Evolutionary conservation across 371 early-diverging fungal species (phyloP), one percentile per base, ranked within the genome.

Genomic region (Conidiobolus incongruus): DNA sequence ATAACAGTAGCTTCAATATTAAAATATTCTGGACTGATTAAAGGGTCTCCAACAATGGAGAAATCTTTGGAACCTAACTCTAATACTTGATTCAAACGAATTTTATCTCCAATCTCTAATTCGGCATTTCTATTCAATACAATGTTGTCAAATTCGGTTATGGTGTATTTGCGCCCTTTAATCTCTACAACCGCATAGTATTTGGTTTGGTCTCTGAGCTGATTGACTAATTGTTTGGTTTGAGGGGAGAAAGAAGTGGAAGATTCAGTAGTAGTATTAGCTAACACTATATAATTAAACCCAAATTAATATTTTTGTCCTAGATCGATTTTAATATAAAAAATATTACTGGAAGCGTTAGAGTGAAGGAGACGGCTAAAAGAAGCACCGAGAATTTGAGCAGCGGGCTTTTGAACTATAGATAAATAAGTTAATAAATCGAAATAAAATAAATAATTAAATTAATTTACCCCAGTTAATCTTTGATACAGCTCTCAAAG

Each of bases 131-230:
- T 65, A 55, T 81, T 73, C 30, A 85, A 70, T 30, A 89, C 65
- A 33, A 95, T 69, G 36, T 88, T 66, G 56, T 95, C 96, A 57
- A 84, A 76, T 49, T 75, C 61, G 24, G 83, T 75, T 20, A 92
- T 81, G 44, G 85, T 68, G 59, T 75, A 88, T 8, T 83, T 88
- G 24, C 87, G 75, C 42, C 75, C 77, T 36, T 83, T 77, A 53
- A 95, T 73, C 49, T 88, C 84, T 21, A 85, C 80, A 29, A 87
- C 77, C 12, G 93, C 92, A 55, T 75, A 84, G 58, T 75, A 66
- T 24, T 65, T 65, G 30, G 65, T 53, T 45, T 72, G 72, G 20
- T 66, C 60, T 29, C 72, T 66, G 35, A 74, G 61, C 46, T 53
- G 32, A 23, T 43, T 45, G 47, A 52, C 21, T 2, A 38, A 17